Conservation (phyloP, 192 early-diverging fungal species). For the Coemansia sp. region DNA sequence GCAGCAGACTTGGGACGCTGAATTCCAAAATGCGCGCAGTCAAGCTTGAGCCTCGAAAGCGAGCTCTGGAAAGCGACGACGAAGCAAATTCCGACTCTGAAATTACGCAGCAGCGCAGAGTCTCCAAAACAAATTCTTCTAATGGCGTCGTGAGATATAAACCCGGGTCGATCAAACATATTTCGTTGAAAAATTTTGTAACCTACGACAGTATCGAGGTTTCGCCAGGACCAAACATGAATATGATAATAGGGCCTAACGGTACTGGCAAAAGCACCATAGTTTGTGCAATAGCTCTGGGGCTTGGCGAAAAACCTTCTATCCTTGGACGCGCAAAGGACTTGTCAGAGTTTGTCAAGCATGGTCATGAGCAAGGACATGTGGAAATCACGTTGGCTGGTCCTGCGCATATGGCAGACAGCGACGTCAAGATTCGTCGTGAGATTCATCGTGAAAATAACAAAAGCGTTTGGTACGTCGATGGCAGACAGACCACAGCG, state of each 20-base stretch:
- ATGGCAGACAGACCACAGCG: constrained; percentile 65
- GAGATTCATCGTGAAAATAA: constrained; percentile 65
- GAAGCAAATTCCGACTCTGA: not conserved
- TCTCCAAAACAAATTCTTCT: not conserved
- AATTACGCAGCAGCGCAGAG: not conserved
- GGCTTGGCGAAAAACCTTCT: constrained; percentile 76
- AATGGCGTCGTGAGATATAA: constrained; percentile 22
- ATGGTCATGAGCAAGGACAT: constrained; percentile 71
- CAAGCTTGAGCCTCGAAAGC: not conserved
- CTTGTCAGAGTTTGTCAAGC: constrained; percentile 90
- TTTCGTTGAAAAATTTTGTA: constrained; percentile 74
- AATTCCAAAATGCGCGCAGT: not conserved
- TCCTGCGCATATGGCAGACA: not conserved
- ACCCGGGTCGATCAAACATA: constrained; percentile 38
- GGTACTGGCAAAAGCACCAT: constrained; percentile 96
- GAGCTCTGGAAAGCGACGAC: not conserved
- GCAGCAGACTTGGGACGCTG: not conserved
- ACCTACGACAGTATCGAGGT: constrained; percentile 89
- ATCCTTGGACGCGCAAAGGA: constrained; percentile 86
- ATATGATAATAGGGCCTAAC: constrained; percentile 98
- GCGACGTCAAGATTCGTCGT: constrained; percentile 56
- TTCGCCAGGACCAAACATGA: constrained; percentile 87
- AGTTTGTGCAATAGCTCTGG: constrained; percentile 95
- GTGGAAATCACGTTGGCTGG: constrained; percentile 88
- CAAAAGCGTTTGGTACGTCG: constrained; percentile 74